Evolutionary conservation across 108 stramenopile species (phyloP).

Genomic region (Thalassiosira profunda): DNA sequence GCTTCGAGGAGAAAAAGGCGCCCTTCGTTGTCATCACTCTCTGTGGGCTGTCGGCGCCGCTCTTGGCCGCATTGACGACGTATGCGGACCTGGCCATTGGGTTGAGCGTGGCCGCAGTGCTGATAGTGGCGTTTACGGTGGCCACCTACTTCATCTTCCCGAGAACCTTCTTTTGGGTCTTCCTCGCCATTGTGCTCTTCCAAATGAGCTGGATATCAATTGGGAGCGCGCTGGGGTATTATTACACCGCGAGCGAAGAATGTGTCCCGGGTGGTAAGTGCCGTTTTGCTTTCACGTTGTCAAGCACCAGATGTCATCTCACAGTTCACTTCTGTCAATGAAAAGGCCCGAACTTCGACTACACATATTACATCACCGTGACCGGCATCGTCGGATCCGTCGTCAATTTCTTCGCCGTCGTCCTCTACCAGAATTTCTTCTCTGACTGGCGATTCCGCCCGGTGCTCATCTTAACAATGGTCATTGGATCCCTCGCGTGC

Average conservation of each 20-base stretch:
- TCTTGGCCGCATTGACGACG: conserved; percentile 46
- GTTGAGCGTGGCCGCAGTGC: conserved; percentile 20
- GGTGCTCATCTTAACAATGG: conserved; percentile 46
- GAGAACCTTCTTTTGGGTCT: conserved; percentile 30
- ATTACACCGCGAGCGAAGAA: conserved; percentile 35
- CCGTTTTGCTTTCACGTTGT: background rate
- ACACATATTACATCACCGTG: conserved; percentile 52
- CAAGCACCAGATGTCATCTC: too few relatives aligned
- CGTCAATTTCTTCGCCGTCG: conserved; percentile 35
- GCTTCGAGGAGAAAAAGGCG: conserved; percentile 34
- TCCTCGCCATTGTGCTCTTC: conserved; percentile 33
- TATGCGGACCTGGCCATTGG: conserved; percentile 37
- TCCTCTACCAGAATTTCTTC: conserved; percentile 41
- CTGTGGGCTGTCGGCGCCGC: conserved; percentile 39
- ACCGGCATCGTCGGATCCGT: conserved; percentile 46
- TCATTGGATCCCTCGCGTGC: conserved; percentile 38
- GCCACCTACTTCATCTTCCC: conserved; percentile 37
- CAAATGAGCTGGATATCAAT: conserved; percentile 22
- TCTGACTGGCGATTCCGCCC: conserved; percentile 40
- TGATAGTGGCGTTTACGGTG: conserved; percentile 15
- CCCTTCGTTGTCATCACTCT: conserved; percentile 50
- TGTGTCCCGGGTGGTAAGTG: conserved; percentile 41
- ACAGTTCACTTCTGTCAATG: background rate
- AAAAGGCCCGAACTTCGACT: conserved; percentile 38
- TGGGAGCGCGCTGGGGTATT: conserved; percentile 39